Conservation (phyloP, 768 basidiomycete species). For the Lentinula detonsa region DNA sequence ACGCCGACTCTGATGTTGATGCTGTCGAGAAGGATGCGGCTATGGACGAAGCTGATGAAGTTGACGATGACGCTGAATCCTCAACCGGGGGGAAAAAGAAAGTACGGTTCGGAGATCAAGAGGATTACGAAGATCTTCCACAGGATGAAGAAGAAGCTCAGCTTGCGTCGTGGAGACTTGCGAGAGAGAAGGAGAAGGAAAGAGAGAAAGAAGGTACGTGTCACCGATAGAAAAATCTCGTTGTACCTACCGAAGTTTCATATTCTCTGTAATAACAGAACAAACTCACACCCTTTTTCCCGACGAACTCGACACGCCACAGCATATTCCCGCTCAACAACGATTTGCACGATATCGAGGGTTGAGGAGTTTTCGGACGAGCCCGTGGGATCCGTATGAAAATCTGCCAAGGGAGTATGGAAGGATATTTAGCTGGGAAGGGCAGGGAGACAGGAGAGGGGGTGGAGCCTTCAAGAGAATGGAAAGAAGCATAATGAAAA, state of each 20-base stretch:
- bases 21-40: conserved; percentile 50
- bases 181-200: conserved; percentile 25
- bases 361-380: conserved; percentile 87
- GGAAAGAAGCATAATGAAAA: neutral
- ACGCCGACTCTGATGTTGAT: conserved; percentile 22
- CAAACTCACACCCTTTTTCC: conserved; percentile 49
- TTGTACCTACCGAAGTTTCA: too few species aligned
- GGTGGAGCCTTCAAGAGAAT: neutral
- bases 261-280: neutral
- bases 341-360: conserved; percentile 93
- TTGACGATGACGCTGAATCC: neutral
- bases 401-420: conserved; percentile 93
- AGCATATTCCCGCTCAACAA: conserved; percentile 68
- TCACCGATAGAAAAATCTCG: neutral
- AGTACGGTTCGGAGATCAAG: conserved; percentile 51
- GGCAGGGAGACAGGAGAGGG: conserved; percentile 29
- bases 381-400: conserved; percentile 97
- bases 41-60: conserved; percentile 31
- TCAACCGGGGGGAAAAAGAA: conserved; percentile 28
- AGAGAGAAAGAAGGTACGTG: conserved; percentile 68
- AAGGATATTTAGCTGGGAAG: conserved; percentile 94
- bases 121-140: conserved; percentile 46
- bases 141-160: conserved; percentile 80
- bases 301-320: conserved; percentile 94
- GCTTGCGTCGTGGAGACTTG: conserved; percentile 45